Base-by-base conservation (phyloP, 2,329 filamentous ascomycete genomes). In the Claviceps paspali region DNA sequence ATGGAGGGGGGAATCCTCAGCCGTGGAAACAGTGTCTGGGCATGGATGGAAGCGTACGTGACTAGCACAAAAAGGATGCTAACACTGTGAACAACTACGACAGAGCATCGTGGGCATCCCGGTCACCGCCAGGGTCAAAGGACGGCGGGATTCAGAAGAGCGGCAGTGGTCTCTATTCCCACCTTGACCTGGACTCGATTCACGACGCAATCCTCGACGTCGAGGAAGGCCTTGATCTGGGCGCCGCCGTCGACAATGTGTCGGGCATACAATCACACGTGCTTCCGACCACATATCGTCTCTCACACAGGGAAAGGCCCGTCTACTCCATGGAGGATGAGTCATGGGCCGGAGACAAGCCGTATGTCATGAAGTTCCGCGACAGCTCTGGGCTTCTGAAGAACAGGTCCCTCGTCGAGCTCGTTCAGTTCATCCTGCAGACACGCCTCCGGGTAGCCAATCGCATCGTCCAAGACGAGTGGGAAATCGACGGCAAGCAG, bases 151-250 rank as follows among this genome's bases (percentile, higher is more conserved):
- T 24, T 4, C 35, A 33, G 14, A 18, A 35, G 12, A 30, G 35
- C 12, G 41, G 50, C 26, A 48, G 30, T 30, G 38, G 52, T 0
- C 47, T 55, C 12, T 61, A 61, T 34, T 50, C 56, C 17, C 57
- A 61, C 38, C 53, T 61, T n/a, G 56, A 55, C 31, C 48, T 57
- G 18, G 49, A 52, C 26, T 43, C 49, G 5, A 46, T 60, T 9
- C 50, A 56, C 31, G 53, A 59, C 39, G 56, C 52, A 17, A 50
- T 61, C 24, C 38, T 56, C 19, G 49, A 51, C 30, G 45, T 61
- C 8, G 57, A 58, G 23, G 45, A 41, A 10, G 41, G 29, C 14
- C 10, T 38, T 7, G 43, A 41, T 28, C 33, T 38, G 28, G 31
- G 30, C 10, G 38, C 14, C 6, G 38, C 41, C 6, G 38, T 38